phyloP scores from a whole-genome alignment of 2,329 filamentous ascomycete genomes.

The Penicillium sp. region DNA sequence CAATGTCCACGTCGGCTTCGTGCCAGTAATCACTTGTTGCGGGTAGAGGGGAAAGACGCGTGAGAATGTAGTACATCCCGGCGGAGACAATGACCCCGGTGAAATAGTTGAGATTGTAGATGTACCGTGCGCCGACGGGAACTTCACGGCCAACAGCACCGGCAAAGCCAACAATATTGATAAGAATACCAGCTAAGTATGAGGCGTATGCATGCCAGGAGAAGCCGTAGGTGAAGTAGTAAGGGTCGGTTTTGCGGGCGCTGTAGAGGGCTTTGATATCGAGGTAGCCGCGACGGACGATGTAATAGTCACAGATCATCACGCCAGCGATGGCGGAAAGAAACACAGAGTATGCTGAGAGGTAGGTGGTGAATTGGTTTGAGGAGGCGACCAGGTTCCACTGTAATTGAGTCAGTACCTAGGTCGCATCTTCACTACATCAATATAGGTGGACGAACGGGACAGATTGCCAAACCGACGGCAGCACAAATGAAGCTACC shows the following conservation, averaged over 20 bases:
- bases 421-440: too few species aligned
- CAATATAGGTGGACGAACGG: slow-evolving; percentile 41
- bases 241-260: slow-evolving; percentile 54
- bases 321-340: slow-evolving; percentile 91
- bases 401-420: slow-evolving; percentile 10
- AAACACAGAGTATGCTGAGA: slow-evolving; percentile 89
- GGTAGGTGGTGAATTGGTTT: slow-evolving; percentile 85
- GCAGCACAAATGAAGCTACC: slow-evolving; percentile 79
- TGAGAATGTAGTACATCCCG: slow-evolving; percentile 63
- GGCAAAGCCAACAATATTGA: slow-evolving; percentile 88
- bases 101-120: slow-evolving; percentile 91
- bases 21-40: slow-evolving; percentile 71
- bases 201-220: slow-evolving; percentile 79
- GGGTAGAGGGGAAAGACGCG: slow-evolving; percentile 63
- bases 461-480: slow-evolving; percentile 78
- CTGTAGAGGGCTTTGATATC: slow-evolving; percentile 75
- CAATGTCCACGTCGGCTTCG: slow-evolving; percentile 54
- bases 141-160: slow-evolving; percentile 68
- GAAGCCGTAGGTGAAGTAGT: slow-evolving; percentile 68
- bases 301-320: slow-evolving; percentile 81
- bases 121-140: slow-evolving; percentile 71
- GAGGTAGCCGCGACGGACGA: slow-evolving; percentile 75
- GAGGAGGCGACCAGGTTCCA: slow-evolving; percentile 64
- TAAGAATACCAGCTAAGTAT: slow-evolving; percentile 74
- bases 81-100: slow-evolving; percentile 68